Evolutionary conservation across 23 red algal genomes (phyloP), one percentile per base, ranked within the genome.

Genomic region (Agarophyton chilense): DNA sequence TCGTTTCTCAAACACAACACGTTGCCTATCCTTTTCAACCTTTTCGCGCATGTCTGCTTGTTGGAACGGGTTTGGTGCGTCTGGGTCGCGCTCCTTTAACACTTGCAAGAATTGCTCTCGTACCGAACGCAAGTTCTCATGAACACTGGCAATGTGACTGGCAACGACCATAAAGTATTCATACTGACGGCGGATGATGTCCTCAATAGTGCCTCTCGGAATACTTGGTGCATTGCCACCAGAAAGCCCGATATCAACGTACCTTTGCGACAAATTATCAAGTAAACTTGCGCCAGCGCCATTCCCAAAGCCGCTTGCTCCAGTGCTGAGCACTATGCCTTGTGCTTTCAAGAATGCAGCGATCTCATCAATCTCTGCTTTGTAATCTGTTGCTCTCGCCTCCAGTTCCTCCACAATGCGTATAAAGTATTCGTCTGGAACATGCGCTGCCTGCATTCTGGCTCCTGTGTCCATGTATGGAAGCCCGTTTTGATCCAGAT

Each of bases 81-180:
- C 92, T 13, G 92, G 1, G 45, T 89, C 83, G 42, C 71, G 67
- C 36, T 40, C 58, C 32, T 57, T 72, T 31, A 87, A 29, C 17
- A 72, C 46, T 6, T 52, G 74, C 32, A 94, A 33, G 36, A 79
- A 94, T 33, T 94, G 81, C 32, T 86, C 92, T 55, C 75, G 70
- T 24, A 32, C 29, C 13, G 55, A 32, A 8, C 74, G 40, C 73
- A 94, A 40, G 54, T 84, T 87, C 42, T 94, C 92, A 38, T 94
- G 70, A 26, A 81, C 81, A 32, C 26, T 51, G 18, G 68, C 92
- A 46, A 87, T 66, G 47, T 87, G 65, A 83, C 75, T 89, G 33
- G 92, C 92, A 46, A 94, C 92, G 32, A 90, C 73, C 85, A 94
- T 83, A 55, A 94, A 94, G 51, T 88, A 94, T 21, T 94, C 92